Conservation (phyloP, 1,284 basidiomycete species). For the Ganoderma resinaceum region DNA sequence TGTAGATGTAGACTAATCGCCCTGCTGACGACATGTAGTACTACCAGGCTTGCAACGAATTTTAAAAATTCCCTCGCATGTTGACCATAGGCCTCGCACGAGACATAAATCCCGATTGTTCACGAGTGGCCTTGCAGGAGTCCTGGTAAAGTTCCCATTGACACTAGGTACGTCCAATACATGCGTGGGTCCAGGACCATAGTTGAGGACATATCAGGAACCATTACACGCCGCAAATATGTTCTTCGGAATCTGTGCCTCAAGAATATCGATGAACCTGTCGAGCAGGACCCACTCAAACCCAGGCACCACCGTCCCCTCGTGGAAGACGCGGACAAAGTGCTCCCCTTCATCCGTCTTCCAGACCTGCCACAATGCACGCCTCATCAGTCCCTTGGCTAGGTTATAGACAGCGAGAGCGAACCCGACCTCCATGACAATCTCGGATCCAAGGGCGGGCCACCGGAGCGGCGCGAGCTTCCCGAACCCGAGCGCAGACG, state of each 20-base stretch:
- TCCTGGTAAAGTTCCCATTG: background rate
- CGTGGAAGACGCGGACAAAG: constrained; percentile 56
- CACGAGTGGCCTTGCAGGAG: background rate
- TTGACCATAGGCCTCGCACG: too few species aligned
- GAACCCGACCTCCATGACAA: constrained; percentile 55
- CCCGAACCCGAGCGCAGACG: constrained; percentile 53
- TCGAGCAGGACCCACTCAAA: constrained; percentile 49
- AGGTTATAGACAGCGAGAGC: background rate
- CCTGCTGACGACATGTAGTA: too few species aligned
- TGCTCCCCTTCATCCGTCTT: constrained; percentile 27
- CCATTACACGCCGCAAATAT: constrained; percentile 41
- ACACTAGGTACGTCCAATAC: background rate
- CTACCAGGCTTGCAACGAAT: too few species aligned
- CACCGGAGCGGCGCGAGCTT: constrained; percentile 47
- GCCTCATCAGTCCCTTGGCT: background rate
- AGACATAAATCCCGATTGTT: too few species aligned
- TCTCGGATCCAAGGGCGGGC: constrained; percentile 59
- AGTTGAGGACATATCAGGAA: background rate
- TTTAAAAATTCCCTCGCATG: too few species aligned
- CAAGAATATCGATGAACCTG: constrained; percentile 46
- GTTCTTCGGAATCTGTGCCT: constrained; percentile 46
- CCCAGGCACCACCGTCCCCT: constrained; percentile 48
- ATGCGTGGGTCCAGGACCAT: too few species aligned
- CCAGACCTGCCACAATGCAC: constrained; percentile 48
- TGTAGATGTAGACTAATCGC: too few species aligned